These are phyloP conservation scores for Amorphotheca resinae DNA, from an alignment of 495 filamentous ascomycete genomes.

Conservation along the genomic window DNA sequence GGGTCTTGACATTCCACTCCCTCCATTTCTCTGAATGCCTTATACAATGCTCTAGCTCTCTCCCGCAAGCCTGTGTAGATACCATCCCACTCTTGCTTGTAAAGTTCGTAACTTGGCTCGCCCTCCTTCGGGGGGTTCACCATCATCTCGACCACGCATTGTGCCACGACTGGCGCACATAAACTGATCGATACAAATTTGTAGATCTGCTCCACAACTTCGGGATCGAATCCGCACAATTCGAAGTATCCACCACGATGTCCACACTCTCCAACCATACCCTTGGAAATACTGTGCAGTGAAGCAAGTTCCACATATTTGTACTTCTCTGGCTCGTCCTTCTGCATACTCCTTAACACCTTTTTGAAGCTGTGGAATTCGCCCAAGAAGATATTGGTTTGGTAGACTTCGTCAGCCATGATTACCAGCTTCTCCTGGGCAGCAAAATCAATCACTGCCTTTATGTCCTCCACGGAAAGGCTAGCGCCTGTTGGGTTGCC, in stretches of 20 bases:
- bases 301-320: conserved; percentile 79
- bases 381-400: conserved; percentile 93
- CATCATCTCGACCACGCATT: conserved; percentile 94
- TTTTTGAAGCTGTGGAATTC: conserved; percentile 93
- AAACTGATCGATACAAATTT: conserved; percentile 95
- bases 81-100: conserved; percentile 68
- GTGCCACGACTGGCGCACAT: conserved; percentile 88
- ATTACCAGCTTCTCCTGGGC: conserved; percentile 77
- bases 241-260: conserved; percentile 97
- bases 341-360: conserved; percentile 71
- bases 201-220: conserved; percentile 89
- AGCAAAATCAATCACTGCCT: conserved; percentile 70
- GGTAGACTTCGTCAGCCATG: conserved; percentile 95
- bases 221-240: conserved; percentile 72
- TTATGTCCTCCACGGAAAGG: conserved; percentile 64
- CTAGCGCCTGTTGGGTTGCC: conserved; percentile 93
- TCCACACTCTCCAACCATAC: conserved; percentile 96
- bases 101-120: conserved; percentile 69
- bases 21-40: conserved; percentile 88
- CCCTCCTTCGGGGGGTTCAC: conserved; percentile 82
- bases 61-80: conserved; percentile 63
- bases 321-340: conserved; percentile 57
- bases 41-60: conserved; percentile 72
- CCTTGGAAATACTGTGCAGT: conserved; percentile 80
- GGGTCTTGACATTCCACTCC: conserved; percentile 82